phyloP scores from a whole-genome alignment of 371 early-diverging fungal genomes.

The Mortierella polycephala region DNA sequence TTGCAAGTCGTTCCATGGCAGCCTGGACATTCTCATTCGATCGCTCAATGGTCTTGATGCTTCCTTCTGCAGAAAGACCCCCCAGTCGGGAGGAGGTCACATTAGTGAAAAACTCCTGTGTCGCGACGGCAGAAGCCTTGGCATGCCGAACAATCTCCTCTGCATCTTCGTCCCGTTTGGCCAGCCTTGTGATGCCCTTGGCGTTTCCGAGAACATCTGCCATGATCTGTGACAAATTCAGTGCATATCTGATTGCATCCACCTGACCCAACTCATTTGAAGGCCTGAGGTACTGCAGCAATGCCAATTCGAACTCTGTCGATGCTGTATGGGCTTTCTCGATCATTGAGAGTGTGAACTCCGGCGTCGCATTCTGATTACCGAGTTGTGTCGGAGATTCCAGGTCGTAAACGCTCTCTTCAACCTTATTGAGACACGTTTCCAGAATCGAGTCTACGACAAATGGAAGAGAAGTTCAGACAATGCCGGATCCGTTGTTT shows the following conservation, averaged over 20 bases:
- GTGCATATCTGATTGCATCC: constrained; percentile 86
- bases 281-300: constrained; percentile 76
- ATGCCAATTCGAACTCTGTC: constrained; percentile 81
- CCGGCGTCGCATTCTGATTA: constrained; percentile 90
- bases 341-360: constrained; percentile 89
- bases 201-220: constrained; percentile 85
- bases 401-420: constrained; percentile 88
- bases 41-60: constrained; percentile 77
- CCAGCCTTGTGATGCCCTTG: constrained; percentile 90
- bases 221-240: constrained; percentile 84
- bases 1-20: constrained; percentile 75
- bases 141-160: constrained; percentile 81
- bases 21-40: constrained; percentile 82
- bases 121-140: constrained; percentile 71
- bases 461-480: too few relatives aligned
- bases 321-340: constrained; percentile 86
- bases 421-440: constrained; percentile 86
- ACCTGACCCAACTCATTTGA: constrained; percentile 78
- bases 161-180: constrained; percentile 79
- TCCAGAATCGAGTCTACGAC: constrained; percentile 90
- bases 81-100: constrained; percentile 84
- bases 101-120: constrained; percentile 84
- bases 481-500: too few relatives aligned
- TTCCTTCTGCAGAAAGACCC: constrained; percentile 73
- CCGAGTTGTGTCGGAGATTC: constrained; percentile 86